Base-by-base conservation (phyloP, 2,329 filamentous ascomycete genomes). In the Colletotrichum cuscutae region DNA sequence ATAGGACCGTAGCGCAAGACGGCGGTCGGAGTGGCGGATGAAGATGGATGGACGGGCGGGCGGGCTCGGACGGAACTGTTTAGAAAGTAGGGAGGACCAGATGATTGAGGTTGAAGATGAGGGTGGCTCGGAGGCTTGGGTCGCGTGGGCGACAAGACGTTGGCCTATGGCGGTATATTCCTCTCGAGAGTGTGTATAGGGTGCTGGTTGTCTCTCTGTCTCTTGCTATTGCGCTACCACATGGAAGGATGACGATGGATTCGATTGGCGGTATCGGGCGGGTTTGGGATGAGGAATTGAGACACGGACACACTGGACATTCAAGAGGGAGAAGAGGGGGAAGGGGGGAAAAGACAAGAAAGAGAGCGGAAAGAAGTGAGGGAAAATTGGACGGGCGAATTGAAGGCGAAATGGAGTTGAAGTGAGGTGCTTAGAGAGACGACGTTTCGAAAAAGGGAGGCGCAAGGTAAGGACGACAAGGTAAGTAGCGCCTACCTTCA, bases 361-460 rank as follows among this genome's bases (percentile, higher is more conserved):
- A 26, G 22, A 19, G 46, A 63, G 19, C 22, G 19, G 46, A 22
- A n/a, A 52, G 30, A 37, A 46, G 57, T 22, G 52, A 42, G 35
- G 9, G 53, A 65, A 8, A 35, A 42, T 58, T 35, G 13, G 28
- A 15, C 59, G 58, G 53, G 37, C 61, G 60, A 72, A 65, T 61
- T 32, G 70, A 54, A 65, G 26, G 22, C 19, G 32, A 54, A 60
- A 70, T 59, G 58, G 58, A 32, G 32, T 32, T 56, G 70, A 59
- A 70, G 24, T 19, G 54, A 37, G 32, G 32, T 35, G 32, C 19
- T 52, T 46, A 42, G 58, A 19, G 58, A 69, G 65, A 64, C 59
- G 66, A 56, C 60, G 66, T 65, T 69, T 72, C 66, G 59, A 53
- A 60, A 58, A 65, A 64, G 70, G 70, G 69, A 66, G 65, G 65